Evolutionary conservation across 805 yeast genomes (phyloP).

Genomic region (Ogataea paradorogensis): DNA sequence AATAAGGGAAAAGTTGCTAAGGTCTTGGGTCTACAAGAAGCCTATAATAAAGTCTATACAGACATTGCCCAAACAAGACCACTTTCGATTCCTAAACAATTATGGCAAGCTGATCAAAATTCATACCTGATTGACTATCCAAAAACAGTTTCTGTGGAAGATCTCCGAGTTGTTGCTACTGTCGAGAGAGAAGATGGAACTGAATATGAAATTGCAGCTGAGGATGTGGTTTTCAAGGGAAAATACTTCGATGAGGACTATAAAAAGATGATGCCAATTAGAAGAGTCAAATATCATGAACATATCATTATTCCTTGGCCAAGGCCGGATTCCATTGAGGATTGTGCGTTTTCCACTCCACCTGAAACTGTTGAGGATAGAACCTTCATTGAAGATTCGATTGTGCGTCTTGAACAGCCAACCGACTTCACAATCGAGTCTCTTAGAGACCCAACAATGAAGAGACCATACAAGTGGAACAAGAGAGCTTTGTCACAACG

Average conservation of each 20-base stretch:
- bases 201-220: constrained; percentile 72
- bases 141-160: constrained; percentile 51
- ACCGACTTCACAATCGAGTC: constrained; percentile 48
- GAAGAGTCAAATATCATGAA: constrained; percentile 70
- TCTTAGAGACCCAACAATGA: constrained; percentile 75
- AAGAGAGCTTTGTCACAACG: constrained; percentile 49
- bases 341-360: constrained; percentile 56
- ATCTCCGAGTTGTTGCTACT: constrained; percentile 76
- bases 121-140: constrained; percentile 74
- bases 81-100: constrained; percentile 65
- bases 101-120: constrained; percentile 70
- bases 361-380: constrained; percentile 61
- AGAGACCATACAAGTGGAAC: constrained; percentile 53
- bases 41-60: constrained; percentile 60
- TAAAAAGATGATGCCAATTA: constrained; percentile 69
- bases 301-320: constrained; percentile 89
- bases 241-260: constrained; percentile 71
- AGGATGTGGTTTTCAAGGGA: constrained; percentile 65
- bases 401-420: constrained; percentile 70
- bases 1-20: constrained; percentile 73
- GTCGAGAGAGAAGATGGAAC: constrained; percentile 64
- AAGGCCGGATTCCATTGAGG: constrained; percentile 56
- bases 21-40: constrained; percentile 56
- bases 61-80: constrained; percentile 66
- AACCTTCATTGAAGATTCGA: constrained; percentile 68